Conservation (phyloP, 768 basidiomycete species). For the Cystobasidium onofrii region DNA sequence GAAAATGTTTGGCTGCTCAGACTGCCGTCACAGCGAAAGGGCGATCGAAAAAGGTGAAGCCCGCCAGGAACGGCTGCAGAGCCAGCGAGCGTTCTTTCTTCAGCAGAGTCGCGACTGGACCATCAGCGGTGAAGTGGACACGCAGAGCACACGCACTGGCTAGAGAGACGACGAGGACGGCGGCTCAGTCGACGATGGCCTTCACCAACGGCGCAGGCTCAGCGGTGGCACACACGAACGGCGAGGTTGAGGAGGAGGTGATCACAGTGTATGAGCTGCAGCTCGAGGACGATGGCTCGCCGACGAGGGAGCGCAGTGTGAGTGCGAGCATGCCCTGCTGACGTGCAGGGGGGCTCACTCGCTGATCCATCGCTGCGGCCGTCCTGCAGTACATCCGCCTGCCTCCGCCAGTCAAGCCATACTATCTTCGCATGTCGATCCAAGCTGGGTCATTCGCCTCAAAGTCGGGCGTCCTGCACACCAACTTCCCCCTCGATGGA, state of each 20-base stretch:
- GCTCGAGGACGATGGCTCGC: slow-evolving; percentile 83
- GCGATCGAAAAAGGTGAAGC: not conserved
- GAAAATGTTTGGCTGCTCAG: not conserved
- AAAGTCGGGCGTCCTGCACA: slow-evolving; percentile 83
- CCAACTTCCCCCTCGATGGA: slow-evolving; percentile 93
- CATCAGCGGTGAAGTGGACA: not conserved
- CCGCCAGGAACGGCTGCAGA: not conserved
- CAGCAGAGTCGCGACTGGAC: not conserved
- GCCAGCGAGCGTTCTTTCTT: not conserved
- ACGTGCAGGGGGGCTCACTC: too few relatives aligned
- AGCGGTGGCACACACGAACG: not conserved
- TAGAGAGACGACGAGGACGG: not conserved
- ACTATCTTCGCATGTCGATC: slow-evolving; percentile 80
- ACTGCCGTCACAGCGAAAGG: not conserved
- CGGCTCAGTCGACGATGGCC: not conserved
- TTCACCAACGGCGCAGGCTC: slow-evolving; percentile 7
- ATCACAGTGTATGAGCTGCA: slow-evolving; percentile 75
- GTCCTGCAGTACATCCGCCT: slow-evolving; percentile 82
- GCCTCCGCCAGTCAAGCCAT: slow-evolving; percentile 69
- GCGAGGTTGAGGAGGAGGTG: slow-evolving; percentile 20
- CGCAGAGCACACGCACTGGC: too few relatives aligned
- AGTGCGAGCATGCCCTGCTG: slow-evolving; percentile 46
- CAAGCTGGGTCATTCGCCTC: slow-evolving; percentile 87
- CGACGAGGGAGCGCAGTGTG: slow-evolving; percentile 73
- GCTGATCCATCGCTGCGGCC: too few relatives aligned